These are phyloP conservation scores for Thelephora terrestris DNA, from an alignment of 1,284 basidiomycete genomes.

Conservation along the genomic window DNA sequence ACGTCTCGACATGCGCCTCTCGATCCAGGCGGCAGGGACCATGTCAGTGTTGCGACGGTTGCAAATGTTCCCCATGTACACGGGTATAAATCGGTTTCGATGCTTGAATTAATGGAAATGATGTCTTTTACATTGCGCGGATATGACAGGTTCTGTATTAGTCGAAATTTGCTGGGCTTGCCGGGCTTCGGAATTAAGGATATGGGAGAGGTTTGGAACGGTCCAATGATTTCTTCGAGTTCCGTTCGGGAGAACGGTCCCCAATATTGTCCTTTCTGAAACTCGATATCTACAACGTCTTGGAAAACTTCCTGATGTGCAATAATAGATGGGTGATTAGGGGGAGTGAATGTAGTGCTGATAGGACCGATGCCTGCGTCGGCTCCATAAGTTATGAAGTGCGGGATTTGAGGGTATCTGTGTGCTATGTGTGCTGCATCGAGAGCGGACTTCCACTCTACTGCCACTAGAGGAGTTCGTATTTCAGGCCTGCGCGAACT, in stretches of 20 bases:
- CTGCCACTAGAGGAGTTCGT: constrained; percentile 8
- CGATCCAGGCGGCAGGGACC: constrained; percentile 17
- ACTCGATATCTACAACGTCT: constrained; percentile 17
- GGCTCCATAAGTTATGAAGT: constrained; percentile 15
- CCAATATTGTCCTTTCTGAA: constrained; percentile 19
- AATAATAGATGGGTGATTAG: constrained; percentile 17
- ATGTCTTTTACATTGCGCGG: constrained; percentile 12
- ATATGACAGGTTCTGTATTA: constrained; percentile 32
- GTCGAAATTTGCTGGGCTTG: constrained; percentile 14
- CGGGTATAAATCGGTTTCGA: constrained; percentile 10
- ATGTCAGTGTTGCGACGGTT: constrained; percentile 14
- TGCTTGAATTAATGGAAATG: constrained; percentile 1
- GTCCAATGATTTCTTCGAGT: constrained; percentile 23
- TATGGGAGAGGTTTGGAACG: constrained; percentile 29
- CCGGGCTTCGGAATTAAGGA: constrained; percentile 21
- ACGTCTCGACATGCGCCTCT: constrained; percentile 22
- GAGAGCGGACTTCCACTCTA: constrained; percentile 15
- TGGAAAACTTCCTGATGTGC: constrained; percentile 3
- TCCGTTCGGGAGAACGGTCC: constrained; percentile 20
- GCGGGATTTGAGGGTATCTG: constrained; percentile 12
- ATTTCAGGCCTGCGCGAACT: constrained; percentile 2
- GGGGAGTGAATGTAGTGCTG: constrained; percentile 15
- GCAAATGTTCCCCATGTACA: constrained; percentile 18
- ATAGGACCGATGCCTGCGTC: constrained; percentile 16
- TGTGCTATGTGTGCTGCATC: constrained; percentile 8